phyloP scores from a whole-genome alignment of 1,139 yeast species.

The Zygosaccharomyces sapae region DNA sequence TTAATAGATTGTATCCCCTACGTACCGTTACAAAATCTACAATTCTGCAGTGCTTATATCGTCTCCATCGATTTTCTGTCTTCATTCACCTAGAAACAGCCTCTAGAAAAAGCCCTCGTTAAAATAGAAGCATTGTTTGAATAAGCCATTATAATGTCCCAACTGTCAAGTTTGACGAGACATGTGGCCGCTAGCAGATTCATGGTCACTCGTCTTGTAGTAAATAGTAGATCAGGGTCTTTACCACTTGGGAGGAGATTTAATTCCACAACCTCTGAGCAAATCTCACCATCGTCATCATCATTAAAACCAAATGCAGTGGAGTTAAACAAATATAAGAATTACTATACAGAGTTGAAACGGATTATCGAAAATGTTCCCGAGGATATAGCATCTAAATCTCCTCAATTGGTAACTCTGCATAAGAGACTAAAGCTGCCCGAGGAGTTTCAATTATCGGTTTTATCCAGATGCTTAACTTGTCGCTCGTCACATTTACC shows the following conservation, averaged over 20 bases:
- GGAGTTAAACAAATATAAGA: slow-evolving; percentile 25
- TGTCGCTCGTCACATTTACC: slow-evolving; percentile 43
- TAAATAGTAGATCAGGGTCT: slow-evolving; percentile 1
- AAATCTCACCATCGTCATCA: slow-evolving; percentile 5
- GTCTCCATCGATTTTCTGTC: neutral
- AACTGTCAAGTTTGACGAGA: slow-evolving; percentile 10
- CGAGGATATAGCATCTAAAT: slow-evolving; percentile 48
- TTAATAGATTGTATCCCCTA: no score
- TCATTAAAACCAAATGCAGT: slow-evolving; percentile 8
- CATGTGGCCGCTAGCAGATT: slow-evolving; percentile 6
- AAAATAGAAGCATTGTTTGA: neutral
- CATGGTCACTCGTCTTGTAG: slow-evolving; percentile 1
- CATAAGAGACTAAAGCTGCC: slow-evolving; percentile 72
- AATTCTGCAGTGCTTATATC: neutral
- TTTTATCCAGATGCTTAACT: slow-evolving; percentile 77
- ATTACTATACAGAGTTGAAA: slow-evolving; percentile 26
- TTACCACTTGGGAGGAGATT: slow-evolving; percentile 2
- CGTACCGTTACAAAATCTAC: neutral
- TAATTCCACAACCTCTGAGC: slow-evolving; percentile 3
- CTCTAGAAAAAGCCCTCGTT: no score
- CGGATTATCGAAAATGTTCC: slow-evolving; percentile 32
- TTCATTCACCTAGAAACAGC: neutral
- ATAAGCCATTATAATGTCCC: slow-evolving; percentile 10
- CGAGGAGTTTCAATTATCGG: slow-evolving; percentile 50
- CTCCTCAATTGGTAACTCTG: slow-evolving; percentile 72